Evolutionary conservation across 345 rosid genomes (phyloP), one percentile per base, ranked within the genome.

Genomic region (rapeseed (Brassica napus)): DNA sequence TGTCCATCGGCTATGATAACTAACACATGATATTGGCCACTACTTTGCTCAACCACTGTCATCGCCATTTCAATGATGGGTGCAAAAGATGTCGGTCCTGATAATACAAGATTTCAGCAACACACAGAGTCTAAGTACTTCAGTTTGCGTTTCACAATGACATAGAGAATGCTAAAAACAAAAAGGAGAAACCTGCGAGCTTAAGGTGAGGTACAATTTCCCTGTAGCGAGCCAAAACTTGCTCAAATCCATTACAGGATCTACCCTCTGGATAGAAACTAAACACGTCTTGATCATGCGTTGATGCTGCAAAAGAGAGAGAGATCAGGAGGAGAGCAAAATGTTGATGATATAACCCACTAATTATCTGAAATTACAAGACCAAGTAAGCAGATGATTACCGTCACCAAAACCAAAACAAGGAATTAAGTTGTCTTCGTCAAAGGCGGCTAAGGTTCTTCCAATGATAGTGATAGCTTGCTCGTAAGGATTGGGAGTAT

Each of bases 331-430:
- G n/a, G 44, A 21, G 59, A 63, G 61, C 5, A 52, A 76, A 16
- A 71, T 61, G 39, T 73, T 30, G 79, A 74, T 72, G 71, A 63
- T 31, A n/a, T 2, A 31, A 1, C 15, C 23, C 42, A 35, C 35
- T 15, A 15, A 42, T 9, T 2, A 11, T 34, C 9, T 65, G 69
- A 9, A 18, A 14, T 16, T 5, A n/a, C 5, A 32, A 42, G 11
- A 37, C 12, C 11, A n/a, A 3, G 12, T 15, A 23, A 23, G 24
- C 24, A 23, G 23, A 21, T 21, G 23, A 21, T 23, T 84, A 95
- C 98, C 97, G 77, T 95, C 99, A 74, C 99, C 99, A 77, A 95
- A 95, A 73, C 99, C 99, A 70, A 67, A 95, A 78, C 99, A 95
- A 9, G 99, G 99, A 88, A 95, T 93, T 65, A 87, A 65, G 85